Percentiles rank a stretch among this genome's conserved stretches.
These are phyloP conservation scores for Aspergillus biplanus DNA, from an alignment of 495 filamentous ascomycete species.

Conservation along the genomic window DNA sequence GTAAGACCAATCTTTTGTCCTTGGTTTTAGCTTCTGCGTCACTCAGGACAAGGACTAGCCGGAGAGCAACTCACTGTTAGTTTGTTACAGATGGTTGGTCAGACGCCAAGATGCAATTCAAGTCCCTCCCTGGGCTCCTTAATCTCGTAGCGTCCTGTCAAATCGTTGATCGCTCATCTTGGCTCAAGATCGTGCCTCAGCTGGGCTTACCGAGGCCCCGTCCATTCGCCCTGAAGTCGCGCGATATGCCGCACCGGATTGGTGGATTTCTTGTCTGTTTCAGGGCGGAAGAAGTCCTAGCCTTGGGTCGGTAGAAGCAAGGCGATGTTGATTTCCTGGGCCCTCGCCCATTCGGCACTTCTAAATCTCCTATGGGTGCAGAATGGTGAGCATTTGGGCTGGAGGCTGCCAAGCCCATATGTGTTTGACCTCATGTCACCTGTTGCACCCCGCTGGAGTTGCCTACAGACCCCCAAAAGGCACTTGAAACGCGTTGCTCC, in stretches of 20 bases:
- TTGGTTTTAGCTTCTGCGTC: neutral
- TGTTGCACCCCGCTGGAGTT: neutral
- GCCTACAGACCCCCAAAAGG: neutral
- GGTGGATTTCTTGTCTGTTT: slow-evolving; percentile 10
- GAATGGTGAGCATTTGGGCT: neutral
- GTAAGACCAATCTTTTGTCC: neutral
- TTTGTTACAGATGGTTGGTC: slow-evolving; percentile 18
- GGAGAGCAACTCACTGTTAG: neutral
- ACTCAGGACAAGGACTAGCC: neutral
- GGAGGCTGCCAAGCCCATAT: neutral
- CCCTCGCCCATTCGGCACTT: neutral
- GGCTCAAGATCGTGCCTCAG: neutral
- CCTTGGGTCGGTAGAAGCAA: neutral
- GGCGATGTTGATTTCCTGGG: neutral
- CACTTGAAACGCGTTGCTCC: neutral
- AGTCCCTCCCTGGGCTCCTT: slow-evolving; percentile 1
- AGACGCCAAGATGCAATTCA: slow-evolving; percentile 20
- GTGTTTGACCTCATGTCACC: neutral
- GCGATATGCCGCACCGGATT: neutral
- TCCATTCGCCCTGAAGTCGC: neutral
- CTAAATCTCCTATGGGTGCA: neutral
- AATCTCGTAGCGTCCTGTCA: slow-evolving; percentile 14
- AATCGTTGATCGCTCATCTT: slow-evolving; percentile 5
- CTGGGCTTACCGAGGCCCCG: neutral
- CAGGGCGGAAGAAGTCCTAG: neutral